phyloP scores from a whole-genome alignment of 306 rosid species.

The Canavalia gladiata region DNA sequence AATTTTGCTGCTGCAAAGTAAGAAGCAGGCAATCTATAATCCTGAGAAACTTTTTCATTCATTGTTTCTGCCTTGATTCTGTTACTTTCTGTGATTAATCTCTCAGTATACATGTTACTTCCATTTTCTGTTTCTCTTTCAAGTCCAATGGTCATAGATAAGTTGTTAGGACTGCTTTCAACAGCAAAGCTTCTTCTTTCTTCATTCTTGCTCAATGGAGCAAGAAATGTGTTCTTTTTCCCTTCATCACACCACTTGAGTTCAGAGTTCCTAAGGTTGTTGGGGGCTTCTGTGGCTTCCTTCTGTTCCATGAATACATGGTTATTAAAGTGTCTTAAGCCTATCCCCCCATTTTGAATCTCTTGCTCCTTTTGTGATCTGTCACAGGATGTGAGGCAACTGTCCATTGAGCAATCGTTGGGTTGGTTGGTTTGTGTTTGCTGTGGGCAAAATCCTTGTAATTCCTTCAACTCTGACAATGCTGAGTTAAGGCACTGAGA shows the following conservation, averaged over 20 bases:
- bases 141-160: conserved; percentile 72
- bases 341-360: conserved; percentile 56
- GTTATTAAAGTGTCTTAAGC: conserved; percentile 55
- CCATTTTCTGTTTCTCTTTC: conserved; percentile 58
- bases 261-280: conserved; percentile 34
- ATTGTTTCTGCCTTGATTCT: conserved; percentile 49
- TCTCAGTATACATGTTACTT: conserved; percentile 44
- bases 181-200: conserved; percentile 54
- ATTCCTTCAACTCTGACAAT: conserved; percentile 68
- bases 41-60: conserved; percentile 51
- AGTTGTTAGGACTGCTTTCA: conserved; percentile 56
- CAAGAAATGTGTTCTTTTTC: conserved; percentile 54
- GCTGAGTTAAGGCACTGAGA: conserved; percentile 82
- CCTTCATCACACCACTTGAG: conserved; percentile 58
- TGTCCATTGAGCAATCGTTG: conserved; percentile 80
- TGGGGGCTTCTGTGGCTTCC: conserved; percentile 49
- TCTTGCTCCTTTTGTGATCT: conserved; percentile 77
- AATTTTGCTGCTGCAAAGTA: conserved; percentile 67
- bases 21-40: conserved; percentile 57
- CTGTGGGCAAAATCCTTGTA: conserved; percentile 64
- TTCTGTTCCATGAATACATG: conserved; percentile 59
- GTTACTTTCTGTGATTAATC: conserved; percentile 43
- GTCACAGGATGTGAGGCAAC: conserved; percentile 84
- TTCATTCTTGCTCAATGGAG: conserved; percentile 51
- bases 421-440: conserved; percentile 58